phyloP scores from a whole-genome alignment of 495 filamentous ascomycete genomes.

The Podospora sp. region DNA sequence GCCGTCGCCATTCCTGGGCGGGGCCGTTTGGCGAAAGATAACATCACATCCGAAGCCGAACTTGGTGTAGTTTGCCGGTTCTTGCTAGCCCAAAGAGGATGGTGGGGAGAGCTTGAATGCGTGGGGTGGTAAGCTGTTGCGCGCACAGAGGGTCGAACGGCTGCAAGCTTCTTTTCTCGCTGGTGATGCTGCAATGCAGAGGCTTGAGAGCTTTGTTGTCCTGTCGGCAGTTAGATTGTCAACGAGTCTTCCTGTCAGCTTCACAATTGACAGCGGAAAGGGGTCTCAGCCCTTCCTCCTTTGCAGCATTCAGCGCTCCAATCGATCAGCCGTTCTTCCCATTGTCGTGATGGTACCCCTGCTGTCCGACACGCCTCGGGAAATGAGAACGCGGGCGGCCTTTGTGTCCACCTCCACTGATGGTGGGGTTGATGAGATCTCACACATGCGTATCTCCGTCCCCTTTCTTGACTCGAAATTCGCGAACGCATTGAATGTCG shows the following conservation, averaged over 20 bases:
- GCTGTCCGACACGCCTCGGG: background rate
- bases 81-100: slow-evolving; percentile 14
- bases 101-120: slow-evolving; percentile 16
- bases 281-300: background rate
- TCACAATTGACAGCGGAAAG: background rate
- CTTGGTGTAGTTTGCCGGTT: too few species aligned
- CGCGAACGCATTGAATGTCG: background rate
- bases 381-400: background rate
- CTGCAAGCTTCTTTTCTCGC: background rate
- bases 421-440: background rate
- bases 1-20: background rate
- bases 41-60: background rate
- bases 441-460: background rate
- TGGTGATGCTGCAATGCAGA: slow-evolving; percentile 4
- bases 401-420: background rate
- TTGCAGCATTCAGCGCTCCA: background rate
- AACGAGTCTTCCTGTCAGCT: background rate
- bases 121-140: slow-evolving; percentile 8
- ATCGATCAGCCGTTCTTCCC: background rate
- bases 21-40: slow-evolving; percentile 14
- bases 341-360: background rate
- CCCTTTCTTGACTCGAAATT: background rate
- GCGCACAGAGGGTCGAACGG: background rate
- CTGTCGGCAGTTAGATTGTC: background rate
- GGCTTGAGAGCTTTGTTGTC: background rate